A percentile compares a stretch with the other conserved stretches of the same genome.
Conservation (phyloP, 1,284 basidiomycete genomes). For the Fomitopsis betulina region DNA sequence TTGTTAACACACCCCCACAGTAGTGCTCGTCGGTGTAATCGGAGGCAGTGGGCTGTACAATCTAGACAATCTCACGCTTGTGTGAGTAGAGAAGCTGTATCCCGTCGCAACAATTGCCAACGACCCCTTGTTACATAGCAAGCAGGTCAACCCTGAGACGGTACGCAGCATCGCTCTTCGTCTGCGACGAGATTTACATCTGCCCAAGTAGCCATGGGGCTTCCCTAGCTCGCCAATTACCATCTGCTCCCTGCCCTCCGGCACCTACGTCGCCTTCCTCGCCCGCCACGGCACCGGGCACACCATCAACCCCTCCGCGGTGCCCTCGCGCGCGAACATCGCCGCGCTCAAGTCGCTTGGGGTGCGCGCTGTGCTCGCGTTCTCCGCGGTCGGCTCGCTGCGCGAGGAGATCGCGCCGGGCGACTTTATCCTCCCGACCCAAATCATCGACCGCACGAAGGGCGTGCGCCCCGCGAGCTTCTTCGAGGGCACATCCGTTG, state of each 20-base stretch:
- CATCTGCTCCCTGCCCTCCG: conserved; percentile 78
- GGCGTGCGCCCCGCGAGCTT: conserved; percentile 83
- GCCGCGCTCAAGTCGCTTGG: conserved; percentile 93
- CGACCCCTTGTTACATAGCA: conserved; percentile 35
- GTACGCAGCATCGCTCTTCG: conserved; percentile 33
- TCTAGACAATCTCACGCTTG: conserved; percentile 80
- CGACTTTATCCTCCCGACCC: conserved; percentile 84
- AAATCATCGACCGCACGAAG: conserved; percentile 98
- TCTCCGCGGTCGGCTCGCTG: conserved; percentile 95
- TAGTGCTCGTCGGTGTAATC: conserved; percentile 80
- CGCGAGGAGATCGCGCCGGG: conserved; percentile 93
- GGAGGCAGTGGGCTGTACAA: conserved; percentile 87
- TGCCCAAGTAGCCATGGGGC: conserved; percentile 79
- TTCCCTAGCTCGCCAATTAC: conserved; percentile 88
- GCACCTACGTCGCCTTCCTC: conserved; percentile 83
- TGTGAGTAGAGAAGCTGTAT: conserved; percentile 46
- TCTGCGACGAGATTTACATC: not conserved
- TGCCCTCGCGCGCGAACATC: conserved; percentile 90
- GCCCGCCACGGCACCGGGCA: conserved; percentile 87
- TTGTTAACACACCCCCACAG: not conserved
- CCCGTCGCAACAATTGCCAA: not conserved
- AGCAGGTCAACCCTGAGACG: conserved; percentile 67
- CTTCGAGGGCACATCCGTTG: conserved; percentile 80
- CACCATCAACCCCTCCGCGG: conserved; percentile 67
- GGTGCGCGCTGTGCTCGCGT: conserved; percentile 86